A percentile compares a stretch with the other conserved stretches of the same genome.
Conservation (phyloP, 345 rosid species). For the Eucalyptus erythrocorys region DNA sequence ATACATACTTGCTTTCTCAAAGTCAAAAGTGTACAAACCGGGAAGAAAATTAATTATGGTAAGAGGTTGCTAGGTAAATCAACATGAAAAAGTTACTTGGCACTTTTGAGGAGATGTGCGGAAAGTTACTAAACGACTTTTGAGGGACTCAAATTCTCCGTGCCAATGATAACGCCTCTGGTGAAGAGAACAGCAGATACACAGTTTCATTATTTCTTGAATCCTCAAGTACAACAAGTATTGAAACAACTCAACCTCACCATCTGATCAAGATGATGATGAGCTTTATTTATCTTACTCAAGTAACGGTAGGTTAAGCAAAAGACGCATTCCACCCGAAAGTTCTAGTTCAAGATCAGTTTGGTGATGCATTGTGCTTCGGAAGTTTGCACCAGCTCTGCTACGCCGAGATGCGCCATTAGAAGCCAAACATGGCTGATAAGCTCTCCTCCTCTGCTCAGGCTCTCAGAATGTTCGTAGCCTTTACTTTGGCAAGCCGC, state of each 20-base stretch:
- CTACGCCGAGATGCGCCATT: constrained; percentile 41
- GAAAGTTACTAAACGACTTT: background rate
- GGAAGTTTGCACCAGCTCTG: constrained; percentile 22
- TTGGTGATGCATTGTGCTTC: constrained; percentile 28
- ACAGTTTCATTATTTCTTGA: background rate
- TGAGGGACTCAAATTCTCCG: background rate
- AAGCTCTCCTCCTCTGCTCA: constrained; percentile 41
- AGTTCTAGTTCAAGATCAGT: background rate
- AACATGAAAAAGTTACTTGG: background rate
- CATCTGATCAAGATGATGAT: background rate
- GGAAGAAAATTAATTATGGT: background rate
- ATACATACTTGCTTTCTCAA: background rate
- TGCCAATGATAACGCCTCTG: no score
- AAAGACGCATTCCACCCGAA: background rate
- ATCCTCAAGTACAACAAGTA: background rate
- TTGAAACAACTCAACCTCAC: background rate
- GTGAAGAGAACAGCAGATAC: background rate
- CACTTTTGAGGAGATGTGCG: background rate
- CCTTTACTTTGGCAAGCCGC: constrained; percentile 6
- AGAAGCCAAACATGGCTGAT: constrained; percentile 35
- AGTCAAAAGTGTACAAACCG: background rate
- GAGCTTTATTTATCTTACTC: background rate
- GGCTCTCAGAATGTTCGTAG: constrained; percentile 17
- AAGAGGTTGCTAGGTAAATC: background rate
- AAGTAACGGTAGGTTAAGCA: background rate